Percentiles rank a stretch among this genome's conserved stretches.
Evolutionary conservation across 148 eudicot species (phyloP).

Genomic region (Gaultheria prostrata): DNA sequence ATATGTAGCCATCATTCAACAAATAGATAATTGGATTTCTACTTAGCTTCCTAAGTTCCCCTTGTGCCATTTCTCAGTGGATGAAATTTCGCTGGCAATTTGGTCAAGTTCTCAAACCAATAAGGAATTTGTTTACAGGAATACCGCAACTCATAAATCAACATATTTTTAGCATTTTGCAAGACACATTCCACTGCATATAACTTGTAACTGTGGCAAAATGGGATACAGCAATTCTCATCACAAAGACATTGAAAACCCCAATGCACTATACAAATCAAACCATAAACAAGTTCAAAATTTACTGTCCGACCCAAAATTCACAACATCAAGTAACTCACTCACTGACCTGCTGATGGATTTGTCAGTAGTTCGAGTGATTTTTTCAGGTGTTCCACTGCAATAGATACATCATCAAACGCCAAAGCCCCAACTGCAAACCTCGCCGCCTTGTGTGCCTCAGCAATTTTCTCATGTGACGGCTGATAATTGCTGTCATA

Average conservation of each 20-base stretch:
- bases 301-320: background rate
- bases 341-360: conserved; percentile 68
- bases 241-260: background rate
- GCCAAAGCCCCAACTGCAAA: conserved; percentile 98
- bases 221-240: background rate
- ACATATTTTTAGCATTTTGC: background rate
- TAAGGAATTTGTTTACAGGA: background rate
- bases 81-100: too few species aligned
- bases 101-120: background rate
- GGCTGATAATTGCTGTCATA: conserved; percentile 81
- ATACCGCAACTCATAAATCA: background rate
- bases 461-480: conserved; percentile 80
- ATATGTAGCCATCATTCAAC: too few species aligned
- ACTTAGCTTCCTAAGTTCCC: too few species aligned
- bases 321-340: conserved; percentile 15
- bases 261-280: conserved; percentile 22
- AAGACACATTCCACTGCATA: background rate
- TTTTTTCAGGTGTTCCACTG: conserved; percentile 77
- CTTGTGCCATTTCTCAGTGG: too few species aligned
- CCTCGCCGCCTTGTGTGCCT: conserved; percentile 96
- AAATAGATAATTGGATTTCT: too few species aligned
- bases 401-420: conserved; percentile 80
- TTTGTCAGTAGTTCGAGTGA: conserved; percentile 88
- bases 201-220: background rate
- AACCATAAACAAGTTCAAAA: background rate